A percentile compares a stretch with the other conserved stretches of the same genome.
Conservation (phyloP, 495 filamentous ascomycete genomes). For the Trichoderma parareesei region DNA sequence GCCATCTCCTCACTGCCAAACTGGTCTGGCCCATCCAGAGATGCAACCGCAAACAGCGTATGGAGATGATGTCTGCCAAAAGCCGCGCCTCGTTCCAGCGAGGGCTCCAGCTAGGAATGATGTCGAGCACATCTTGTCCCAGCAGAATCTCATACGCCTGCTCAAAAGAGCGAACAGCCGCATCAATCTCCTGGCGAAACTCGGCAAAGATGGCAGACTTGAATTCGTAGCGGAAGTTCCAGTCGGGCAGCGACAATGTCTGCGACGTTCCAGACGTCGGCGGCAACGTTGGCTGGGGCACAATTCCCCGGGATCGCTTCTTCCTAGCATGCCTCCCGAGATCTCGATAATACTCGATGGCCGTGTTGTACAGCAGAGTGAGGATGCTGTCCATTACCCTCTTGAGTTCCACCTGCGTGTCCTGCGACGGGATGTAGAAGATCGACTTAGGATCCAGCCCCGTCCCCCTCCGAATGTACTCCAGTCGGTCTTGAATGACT, state of each 20-base stretch:
- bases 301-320: constrained; percentile 65
- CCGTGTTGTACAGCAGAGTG: constrained; percentile 56
- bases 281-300: constrained; percentile 76
- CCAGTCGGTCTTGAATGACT: constrained; percentile 54
- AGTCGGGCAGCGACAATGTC: constrained; percentile 72
- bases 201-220: constrained; percentile 86
- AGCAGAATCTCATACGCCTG: constrained; percentile 76
- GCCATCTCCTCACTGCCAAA: constrained; percentile 68
- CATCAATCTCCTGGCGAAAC: constrained; percentile 84
- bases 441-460: constrained; percentile 67
- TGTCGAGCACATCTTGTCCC: constrained; percentile 72
- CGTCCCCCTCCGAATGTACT: constrained; percentile 66
- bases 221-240: constrained; percentile 89
- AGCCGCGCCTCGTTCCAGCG: constrained; percentile 80
- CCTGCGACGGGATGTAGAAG: constrained; percentile 50
- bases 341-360: constrained; percentile 82
- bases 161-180: constrained; percentile 71
- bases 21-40: constrained; percentile 69
- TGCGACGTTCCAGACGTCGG: constrained; percentile 75
- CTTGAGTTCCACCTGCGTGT: constrained; percentile 50
- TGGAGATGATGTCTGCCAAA: constrained; percentile 67
- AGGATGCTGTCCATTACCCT: constrained; percentile 49
- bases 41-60: constrained; percentile 71
- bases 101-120: constrained; percentile 76
- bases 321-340: constrained; percentile 79